Evolutionary conservation across 1,139 yeast genomes (phyloP), one percentile per base, ranked within the genome.

Genomic region (Kluyveromyces sp.): DNA sequence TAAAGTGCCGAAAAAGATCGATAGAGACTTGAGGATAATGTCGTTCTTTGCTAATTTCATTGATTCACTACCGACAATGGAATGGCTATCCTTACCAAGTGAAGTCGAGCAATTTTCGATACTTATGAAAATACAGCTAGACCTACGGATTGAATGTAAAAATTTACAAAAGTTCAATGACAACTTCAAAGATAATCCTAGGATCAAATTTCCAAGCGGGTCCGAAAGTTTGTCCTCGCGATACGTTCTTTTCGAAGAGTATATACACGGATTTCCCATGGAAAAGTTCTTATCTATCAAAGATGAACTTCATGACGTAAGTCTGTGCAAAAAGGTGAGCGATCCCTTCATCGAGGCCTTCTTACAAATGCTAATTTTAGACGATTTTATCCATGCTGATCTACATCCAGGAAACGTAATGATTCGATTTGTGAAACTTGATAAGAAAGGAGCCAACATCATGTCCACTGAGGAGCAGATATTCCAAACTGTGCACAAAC

Each of bases 351-450:
- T 92, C 29, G 95, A 92, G 61, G 84, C 96, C 4, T 92, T 92
- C 56, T 69, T 92, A 53, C 84, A 88, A 57, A 92, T 94, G 99
- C 71, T 92, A 49, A 80, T 92, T 47, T 67, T 89, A 45, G 95
- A 92, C 64, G 88, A 92, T 61, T 92, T 92, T 61, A 87, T 89
- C 36, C 98, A 92, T 63, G 94, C 97, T 0, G 98, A 92, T 64
- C 70, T 92, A 48, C 98, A 92, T 56, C 96, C 98, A 0, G 99
- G 99, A 1, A 92, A 92, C 63, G 86, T 92, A 61, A 78, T 89
- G 72, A 77, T 92, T 3, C 68, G 92, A 42, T 82, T 89, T 54
- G 75, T 82, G 55, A 77, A 77, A 43, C 57, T 65, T 0, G 58
- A 66, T 49, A 63, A 58, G 36, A 45, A 59, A 37, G 58, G 74